Evolutionary conservation across 148 eudicot genomes (phyloP).

Genomic region (Chenopodium album): DNA sequence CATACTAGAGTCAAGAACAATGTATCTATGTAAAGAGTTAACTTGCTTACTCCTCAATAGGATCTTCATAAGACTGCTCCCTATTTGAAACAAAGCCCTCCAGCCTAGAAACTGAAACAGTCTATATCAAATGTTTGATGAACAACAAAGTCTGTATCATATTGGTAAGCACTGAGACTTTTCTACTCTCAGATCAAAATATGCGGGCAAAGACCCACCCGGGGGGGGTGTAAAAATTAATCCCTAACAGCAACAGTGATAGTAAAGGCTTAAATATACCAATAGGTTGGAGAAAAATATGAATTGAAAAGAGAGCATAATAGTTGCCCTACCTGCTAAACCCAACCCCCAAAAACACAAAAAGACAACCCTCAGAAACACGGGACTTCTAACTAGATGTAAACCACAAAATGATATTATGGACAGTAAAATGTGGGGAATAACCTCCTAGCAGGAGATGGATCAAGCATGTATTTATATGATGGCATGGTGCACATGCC

Average conservation of each 20-base stretch:
- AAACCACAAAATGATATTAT: too few species aligned
- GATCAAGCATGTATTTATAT: not conserved
- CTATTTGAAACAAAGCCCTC: conserved; percentile 99
- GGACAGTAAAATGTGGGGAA: too few species aligned
- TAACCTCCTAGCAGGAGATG: not conserved
- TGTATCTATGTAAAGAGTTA: conserved; percentile 18
- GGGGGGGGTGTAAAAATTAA: too few species aligned
- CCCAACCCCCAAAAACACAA: too few species aligned
- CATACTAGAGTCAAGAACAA: conserved; percentile 16
- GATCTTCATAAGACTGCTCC: conserved; percentile 98
- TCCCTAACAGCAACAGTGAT: too few species aligned
- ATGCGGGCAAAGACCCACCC: not conserved
- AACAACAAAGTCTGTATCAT: not conserved
- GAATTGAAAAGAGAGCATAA: too few species aligned
- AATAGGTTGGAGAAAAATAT: too few species aligned
- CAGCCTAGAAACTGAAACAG: conserved; percentile 90
- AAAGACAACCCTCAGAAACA: too few species aligned
- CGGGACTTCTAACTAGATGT: too few species aligned
- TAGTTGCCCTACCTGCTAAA: too few species aligned
- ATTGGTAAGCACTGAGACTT: not conserved
- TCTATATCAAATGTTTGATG: conserved; percentile 33
- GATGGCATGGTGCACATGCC: not conserved
- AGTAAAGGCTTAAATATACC: too few species aligned
- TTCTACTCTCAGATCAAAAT: not conserved
- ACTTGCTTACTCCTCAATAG: conserved; percentile 91